Evolutionary conservation across 1,284 basidiomycete species (phyloP).

Genomic region (Microbotryum violaceum): DNA sequence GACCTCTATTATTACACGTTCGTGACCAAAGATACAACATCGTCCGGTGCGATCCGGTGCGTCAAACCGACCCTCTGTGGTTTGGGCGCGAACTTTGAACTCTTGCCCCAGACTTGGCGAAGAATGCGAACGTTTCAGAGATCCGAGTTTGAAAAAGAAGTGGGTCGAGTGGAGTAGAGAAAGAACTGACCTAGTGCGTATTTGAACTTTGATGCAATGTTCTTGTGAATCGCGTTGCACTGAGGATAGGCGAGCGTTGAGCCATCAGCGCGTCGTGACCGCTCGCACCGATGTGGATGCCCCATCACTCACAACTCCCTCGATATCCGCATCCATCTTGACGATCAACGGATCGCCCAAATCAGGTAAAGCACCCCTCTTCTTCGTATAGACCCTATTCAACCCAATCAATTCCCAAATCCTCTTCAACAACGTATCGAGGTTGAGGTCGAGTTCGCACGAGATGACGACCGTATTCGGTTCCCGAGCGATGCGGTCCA

Average conservation of each 20-base stretch:
- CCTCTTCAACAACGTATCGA: slow-evolving; percentile 77
- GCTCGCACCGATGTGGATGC: neutral
- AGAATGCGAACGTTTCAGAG: too few species aligned
- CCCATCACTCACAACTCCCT: slow-evolving; percentile 49
- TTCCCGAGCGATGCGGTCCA: slow-evolving; percentile 78
- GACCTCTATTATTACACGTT: slow-evolving; percentile 15
- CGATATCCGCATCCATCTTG: slow-evolving; percentile 84
- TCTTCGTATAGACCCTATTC: slow-evolving; percentile 73
- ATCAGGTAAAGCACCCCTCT: slow-evolving; percentile 82
- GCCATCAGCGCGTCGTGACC: neutral
- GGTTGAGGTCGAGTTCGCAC: slow-evolving; percentile 85
- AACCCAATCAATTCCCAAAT: slow-evolving; percentile 61
- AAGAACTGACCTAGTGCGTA: slow-evolving; percentile 50
- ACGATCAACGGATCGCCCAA: slow-evolving; percentile 86
- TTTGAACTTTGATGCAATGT: slow-evolving; percentile 46
- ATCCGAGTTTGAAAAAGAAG: slow-evolving; percentile 46
- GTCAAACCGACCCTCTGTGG: slow-evolving; percentile 80
- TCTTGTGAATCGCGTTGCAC: slow-evolving; percentile 54
- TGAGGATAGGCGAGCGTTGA: slow-evolving; percentile 36
- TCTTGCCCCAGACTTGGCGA: slow-evolving; percentile 31
- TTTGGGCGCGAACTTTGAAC: slow-evolving; percentile 55
- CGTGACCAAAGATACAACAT: slow-evolving; percentile 46
- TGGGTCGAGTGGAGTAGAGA: slow-evolving; percentile 35
- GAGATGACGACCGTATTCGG: slow-evolving; percentile 88
- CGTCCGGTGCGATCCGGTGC: slow-evolving; percentile 85